phyloP scores from a whole-genome alignment of 2,329 filamentous ascomycete species.

The Phaeosphaeriaceae sp. region DNA sequence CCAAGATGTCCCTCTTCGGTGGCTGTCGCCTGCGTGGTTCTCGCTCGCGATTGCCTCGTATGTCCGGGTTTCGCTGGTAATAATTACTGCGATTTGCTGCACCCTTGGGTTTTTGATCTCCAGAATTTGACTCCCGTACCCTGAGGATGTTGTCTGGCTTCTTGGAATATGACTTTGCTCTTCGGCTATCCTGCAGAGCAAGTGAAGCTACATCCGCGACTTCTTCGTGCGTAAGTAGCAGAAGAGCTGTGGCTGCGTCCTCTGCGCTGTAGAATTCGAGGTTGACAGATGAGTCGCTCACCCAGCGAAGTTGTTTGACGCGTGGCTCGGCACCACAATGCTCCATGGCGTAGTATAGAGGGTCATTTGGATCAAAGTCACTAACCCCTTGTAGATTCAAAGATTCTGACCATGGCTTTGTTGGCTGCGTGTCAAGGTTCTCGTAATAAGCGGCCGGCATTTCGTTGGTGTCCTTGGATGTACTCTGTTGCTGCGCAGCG shows the following conservation, averaged over 20 bases:
- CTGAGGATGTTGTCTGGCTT: constrained; percentile 73
- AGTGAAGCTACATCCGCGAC: constrained; percentile 46
- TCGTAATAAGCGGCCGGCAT: constrained; percentile 45
- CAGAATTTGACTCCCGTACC: constrained; percentile 74
- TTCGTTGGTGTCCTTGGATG: constrained; percentile 14
- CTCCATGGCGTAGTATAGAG: constrained; percentile 75
- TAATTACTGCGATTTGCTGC: constrained; percentile 85
- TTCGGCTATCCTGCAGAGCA: constrained; percentile 66
- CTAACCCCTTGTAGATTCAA: constrained; percentile 87
- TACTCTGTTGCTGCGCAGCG: constrained; percentile 8
- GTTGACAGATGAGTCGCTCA: constrained; percentile 91
- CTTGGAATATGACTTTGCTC: constrained; percentile 69
- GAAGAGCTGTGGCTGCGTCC: constrained; percentile 61
- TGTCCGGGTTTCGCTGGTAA: constrained; percentile 89
- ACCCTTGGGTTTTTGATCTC: constrained; percentile 80
- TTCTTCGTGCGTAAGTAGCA: constrained; percentile 60
- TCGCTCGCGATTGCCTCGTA: constrained; percentile 67
- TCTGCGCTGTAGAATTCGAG: constrained; percentile 71
- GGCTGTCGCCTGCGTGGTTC: constrained; percentile 60
- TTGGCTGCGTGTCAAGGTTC: constrained; percentile 27
- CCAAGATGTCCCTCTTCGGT: constrained; percentile 32
- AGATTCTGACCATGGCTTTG: constrained; percentile 62
- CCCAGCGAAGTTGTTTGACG: constrained; percentile 77
- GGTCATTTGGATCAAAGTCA: constrained; percentile 78
- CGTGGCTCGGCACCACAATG: constrained; percentile 66